Base-by-base conservation (phyloP, 1,284 basidiomycete species). In the Megacollybia platyphylla region DNA sequence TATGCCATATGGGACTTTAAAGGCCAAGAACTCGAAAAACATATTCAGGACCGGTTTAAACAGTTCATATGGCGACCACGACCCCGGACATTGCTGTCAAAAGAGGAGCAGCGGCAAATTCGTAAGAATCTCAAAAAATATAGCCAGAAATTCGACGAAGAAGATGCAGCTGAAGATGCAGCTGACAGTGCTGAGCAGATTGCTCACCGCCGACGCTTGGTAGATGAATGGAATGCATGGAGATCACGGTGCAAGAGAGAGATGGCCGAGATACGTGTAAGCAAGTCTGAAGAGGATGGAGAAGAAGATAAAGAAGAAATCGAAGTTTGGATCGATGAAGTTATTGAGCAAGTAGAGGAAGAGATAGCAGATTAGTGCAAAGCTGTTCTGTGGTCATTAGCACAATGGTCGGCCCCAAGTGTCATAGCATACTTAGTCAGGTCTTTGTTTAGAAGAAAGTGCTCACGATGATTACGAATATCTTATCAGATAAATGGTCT, bases 181-280 rank as follows among this genome's bases (percentile, higher is more conserved):
- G 89, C 87, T 56, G 86, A 94, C 52, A 91, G 86, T 49, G 89
- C 92, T 5, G 94, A 97, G 64, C 76, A 97, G 45, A 78, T 94
- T 52, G 91, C 92, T 30, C 80, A 84, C 50, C 79, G 96, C 55
- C 87, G 89, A 64, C 77, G 94, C 47, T 76, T 96, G 45, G 83
- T 98, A 51, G 88, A 96, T 55, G 94, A 99, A 65, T 99, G 96
- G 96, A 94, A 98, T 65, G 88, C 92, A 29, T 98, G 96, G 96
- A 77, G 86, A 39, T 53, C 61, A 38, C 64, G 70, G 47, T 72
- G 74, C 53, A 76, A 70, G 57, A 72, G 71, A 50, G 78, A 85
- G 50, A 46, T 75, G 43, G 64, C 65, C 20, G 77, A 79, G 39
- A 70, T 73, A 42, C 67, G 57, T 39, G 65, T 62, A 10, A 60